Evolutionary conservation across 768 basidiomycete genomes (phyloP).

Genomic region (Boletus vinaceobasis): DNA sequence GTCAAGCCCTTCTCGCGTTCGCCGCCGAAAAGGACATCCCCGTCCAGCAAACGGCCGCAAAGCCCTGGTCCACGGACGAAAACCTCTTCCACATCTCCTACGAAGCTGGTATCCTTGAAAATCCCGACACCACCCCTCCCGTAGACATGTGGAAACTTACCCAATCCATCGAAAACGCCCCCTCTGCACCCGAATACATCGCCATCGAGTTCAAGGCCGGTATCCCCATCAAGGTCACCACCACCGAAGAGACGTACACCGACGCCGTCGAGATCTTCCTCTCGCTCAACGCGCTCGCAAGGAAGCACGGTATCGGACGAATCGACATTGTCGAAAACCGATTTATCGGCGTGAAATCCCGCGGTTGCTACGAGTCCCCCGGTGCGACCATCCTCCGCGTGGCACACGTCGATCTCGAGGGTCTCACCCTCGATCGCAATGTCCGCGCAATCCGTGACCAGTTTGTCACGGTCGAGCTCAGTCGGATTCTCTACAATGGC

Average conservation of each 20-base stretch:
- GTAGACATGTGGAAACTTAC: conserved; percentile 99
- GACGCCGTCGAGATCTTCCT: conserved; percentile 94
- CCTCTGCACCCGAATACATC: conserved; percentile 73
- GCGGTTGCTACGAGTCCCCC: conserved; percentile 99
- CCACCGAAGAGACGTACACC: conserved; percentile 64
- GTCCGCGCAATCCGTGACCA: conserved; percentile 93
- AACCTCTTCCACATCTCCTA: conserved; percentile 99
- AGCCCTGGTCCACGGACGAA: conserved; percentile 99
- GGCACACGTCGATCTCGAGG: conserved; percentile 96
- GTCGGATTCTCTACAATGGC: conserved; percentile 94
- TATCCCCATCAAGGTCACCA: conserved; percentile 79
- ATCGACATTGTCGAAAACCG: conserved; percentile 99
- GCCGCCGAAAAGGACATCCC: conserved; percentile 88
- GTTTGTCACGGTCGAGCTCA: conserved; percentile 88
- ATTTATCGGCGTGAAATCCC: conserved; percentile 98
- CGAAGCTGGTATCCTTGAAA: conserved; percentile 98
- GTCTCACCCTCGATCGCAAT: conserved; percentile 96
- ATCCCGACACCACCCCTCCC: conserved; percentile 92
- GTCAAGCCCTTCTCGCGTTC: conserved; percentile 87
- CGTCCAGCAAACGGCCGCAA: conserved; percentile 90
- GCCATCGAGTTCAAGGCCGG: conserved; percentile 84
- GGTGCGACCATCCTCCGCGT: conserved; percentile 93
- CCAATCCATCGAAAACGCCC: conserved; percentile 75
- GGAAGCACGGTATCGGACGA: conserved; percentile 94
- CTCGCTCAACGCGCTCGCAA: conserved; percentile 83